Conservation (phyloP, 306 rosid genomes). For the Begonia fuchsioides region DNA sequence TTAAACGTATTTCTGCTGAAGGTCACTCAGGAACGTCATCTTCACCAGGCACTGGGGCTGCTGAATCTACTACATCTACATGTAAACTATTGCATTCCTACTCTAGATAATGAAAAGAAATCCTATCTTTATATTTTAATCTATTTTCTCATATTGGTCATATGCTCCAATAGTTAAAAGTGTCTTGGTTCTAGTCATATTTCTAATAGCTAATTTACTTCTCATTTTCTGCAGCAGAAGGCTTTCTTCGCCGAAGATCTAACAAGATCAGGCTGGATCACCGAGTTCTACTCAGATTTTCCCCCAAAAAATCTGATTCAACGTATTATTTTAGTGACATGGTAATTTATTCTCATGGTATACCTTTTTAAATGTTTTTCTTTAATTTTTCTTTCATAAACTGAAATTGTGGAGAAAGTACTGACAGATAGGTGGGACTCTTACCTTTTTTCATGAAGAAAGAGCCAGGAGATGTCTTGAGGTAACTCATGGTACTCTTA, state of each 20-base stretch:
- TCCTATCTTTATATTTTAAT: background rate
- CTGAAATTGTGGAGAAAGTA: background rate
- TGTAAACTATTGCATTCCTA: conserved; percentile 27
- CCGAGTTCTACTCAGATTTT: conserved; percentile 82
- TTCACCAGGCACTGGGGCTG: conserved; percentile 39
- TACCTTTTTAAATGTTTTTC: background rate
- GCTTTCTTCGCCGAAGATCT: conserved; percentile 91
- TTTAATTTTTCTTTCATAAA: background rate
- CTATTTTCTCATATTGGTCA: conserved; percentile 5
- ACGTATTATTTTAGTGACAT: conserved; percentile 84
- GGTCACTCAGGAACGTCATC: conserved; percentile 53
- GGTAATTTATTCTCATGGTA: conserved; percentile 27
- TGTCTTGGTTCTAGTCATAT: too few species aligned
- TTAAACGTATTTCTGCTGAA: conserved; percentile 35
- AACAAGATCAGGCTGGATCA: conserved; percentile 90
- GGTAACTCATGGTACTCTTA: conserved; percentile 34
- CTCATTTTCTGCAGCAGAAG: conserved; percentile 91
- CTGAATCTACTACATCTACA: conserved; percentile 52
- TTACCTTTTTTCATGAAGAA: conserved; percentile 79
- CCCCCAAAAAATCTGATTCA: conserved; percentile 84
- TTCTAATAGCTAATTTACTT: conserved; percentile 25
- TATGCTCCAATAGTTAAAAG: too few species aligned
- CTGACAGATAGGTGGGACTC: conserved; percentile 90
- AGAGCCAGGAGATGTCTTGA: conserved; percentile 93
- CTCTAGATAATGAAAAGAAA: background rate